These are phyloP conservation scores for Anthostomella pinea DNA, from an alignment of 2,329 filamentous ascomycete species.

Conservation along the genomic window DNA sequence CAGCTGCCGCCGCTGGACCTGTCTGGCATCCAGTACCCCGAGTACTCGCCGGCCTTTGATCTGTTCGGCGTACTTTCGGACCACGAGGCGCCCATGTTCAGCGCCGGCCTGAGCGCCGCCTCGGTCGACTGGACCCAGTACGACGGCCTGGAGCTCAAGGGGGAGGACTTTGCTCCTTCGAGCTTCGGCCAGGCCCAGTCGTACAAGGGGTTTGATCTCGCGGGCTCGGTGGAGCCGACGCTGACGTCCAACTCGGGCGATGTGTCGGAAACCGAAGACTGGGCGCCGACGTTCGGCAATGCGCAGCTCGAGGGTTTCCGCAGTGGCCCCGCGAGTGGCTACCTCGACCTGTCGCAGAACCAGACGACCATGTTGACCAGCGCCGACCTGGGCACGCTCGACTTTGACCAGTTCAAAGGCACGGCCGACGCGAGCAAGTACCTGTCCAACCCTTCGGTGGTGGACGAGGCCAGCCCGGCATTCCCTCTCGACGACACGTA, in stretches of 20 bases:
- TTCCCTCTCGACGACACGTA: slow-evolving; percentile 41
- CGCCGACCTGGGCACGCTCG: slow-evolving; percentile 48
- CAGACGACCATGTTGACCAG: slow-evolving; percentile 38
- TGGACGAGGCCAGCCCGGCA: slow-evolving; percentile 39
- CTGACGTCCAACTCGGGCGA: slow-evolving; percentile 62
- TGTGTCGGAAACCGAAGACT: slow-evolving; percentile 65
- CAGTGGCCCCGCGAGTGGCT: slow-evolving; percentile 46
- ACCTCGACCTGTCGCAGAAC: slow-evolving; percentile 44
- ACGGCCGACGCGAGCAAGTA: slow-evolving; percentile 48
- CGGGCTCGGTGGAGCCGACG: slow-evolving; percentile 48
- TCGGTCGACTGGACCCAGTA: slow-evolving; percentile 54
- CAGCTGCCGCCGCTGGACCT: slow-evolving; percentile 58
- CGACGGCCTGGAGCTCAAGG: slow-evolving; percentile 46
- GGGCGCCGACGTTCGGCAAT: slow-evolving; percentile 41
- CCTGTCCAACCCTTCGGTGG: slow-evolving; percentile 37
- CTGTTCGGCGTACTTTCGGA: slow-evolving; percentile 50
- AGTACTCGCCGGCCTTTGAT: slow-evolving; percentile 51
- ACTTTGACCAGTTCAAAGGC: slow-evolving; percentile 54
- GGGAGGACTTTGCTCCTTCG: slow-evolving; percentile 28
- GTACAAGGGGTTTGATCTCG: slow-evolving; percentile 48
- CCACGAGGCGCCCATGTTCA: slow-evolving; percentile 58
- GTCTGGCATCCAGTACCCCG: slow-evolving; percentile 50
- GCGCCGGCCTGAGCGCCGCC: slow-evolving; percentile 57
- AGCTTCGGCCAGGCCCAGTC: slow-evolving; percentile 33
- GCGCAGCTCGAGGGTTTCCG: slow-evolving; percentile 48